Conservation (phyloP, 257 asterid species). For the Ophiorrhiza pumila region DNA sequence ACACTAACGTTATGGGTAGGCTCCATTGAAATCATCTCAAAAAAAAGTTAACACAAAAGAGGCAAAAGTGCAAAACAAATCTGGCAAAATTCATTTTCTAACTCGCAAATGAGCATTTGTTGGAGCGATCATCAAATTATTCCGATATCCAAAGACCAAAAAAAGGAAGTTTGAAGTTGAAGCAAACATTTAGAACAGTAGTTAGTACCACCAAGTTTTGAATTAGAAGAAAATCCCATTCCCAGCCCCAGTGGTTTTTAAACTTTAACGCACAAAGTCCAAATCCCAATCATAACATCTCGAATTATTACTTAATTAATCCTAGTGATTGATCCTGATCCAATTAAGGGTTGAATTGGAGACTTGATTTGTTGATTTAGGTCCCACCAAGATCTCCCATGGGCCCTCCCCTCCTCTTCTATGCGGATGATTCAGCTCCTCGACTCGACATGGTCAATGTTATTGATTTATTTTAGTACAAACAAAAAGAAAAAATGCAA, state of each 20-base stretch:
- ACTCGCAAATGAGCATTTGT: background rate
- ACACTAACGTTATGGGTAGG: background rate
- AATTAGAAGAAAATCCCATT: conserved; percentile 12
- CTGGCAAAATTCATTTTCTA: background rate
- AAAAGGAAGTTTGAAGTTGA: conserved; percentile 4
- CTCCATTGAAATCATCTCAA: background rate
- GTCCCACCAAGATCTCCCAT: conserved; percentile 11
- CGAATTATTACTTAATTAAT: background rate
- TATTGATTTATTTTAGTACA: no score
- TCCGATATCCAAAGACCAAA: background rate
- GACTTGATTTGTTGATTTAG: conserved; percentile 1
- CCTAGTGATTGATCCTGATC: conserved; percentile 2
- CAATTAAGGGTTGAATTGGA: conserved; percentile 13
- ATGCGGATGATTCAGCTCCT: background rate
- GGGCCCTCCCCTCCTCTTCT: background rate
- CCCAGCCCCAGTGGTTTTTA: background rate
- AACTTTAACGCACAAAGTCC: conserved; percentile 13
- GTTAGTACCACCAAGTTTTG: background rate
- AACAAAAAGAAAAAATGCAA: no score
- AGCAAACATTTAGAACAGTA: background rate
- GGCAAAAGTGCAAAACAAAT: background rate
- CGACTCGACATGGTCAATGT: background rate
- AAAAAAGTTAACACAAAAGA: background rate
- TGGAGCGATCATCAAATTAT: background rate
- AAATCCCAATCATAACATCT: conserved; percentile 11